Base-by-base conservation (phyloP, 768 basidiomycete species). In the Lentinus tigrinus region DNA sequence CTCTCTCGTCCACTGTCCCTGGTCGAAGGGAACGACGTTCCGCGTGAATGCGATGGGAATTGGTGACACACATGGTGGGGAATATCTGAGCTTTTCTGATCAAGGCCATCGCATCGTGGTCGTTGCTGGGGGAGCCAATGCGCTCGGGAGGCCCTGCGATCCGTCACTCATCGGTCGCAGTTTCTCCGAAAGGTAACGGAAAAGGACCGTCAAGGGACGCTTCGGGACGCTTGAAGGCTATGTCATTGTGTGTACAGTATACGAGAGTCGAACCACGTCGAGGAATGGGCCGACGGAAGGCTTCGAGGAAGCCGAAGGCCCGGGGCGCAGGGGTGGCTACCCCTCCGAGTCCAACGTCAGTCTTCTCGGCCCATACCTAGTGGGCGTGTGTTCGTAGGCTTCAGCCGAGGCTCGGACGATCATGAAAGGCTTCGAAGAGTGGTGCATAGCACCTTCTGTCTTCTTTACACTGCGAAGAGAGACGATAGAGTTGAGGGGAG, bases 81-180 rank as follows among this genome's bases (percentile, higher is more conserved):
- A 53, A 59, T 49, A 44, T 37, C 58, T 52, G 52, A 49, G 52
- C 26, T 46, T 54, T 54, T 59, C 58, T 54, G 47, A 54, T 58
- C 28, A 21, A 44, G 52, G 52, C 17, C 6, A 38, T 21, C 9
- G 37, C 47, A 52, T 54, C 46, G 57, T 42, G 38, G 57, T 31
- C 31, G 31, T 31, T 31, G 31, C 31, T 44, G 40, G 17, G 24
- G 37, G 36, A 21, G 31, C 39, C 11, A 14, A 46, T 31, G 52
- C 49, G 47, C 39, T 46, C 38, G 49, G 28, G 39, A 42, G 31
- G 40, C 19, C 40, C 42, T 44, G 24, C n/a, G 24, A 28, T 31
- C 31, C 26, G 31, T 42, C 9, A 19, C 43, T 19, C n/a, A 43
- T 3, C 9, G 5, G 13, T 23, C 43, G 43, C 31, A 11, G 31